A percentile compares a stretch with the other conserved stretches of the same genome.
Conservation (phyloP, 2,329 filamentous ascomycete genomes). For the Cordyceps pruinosa region DNA sequence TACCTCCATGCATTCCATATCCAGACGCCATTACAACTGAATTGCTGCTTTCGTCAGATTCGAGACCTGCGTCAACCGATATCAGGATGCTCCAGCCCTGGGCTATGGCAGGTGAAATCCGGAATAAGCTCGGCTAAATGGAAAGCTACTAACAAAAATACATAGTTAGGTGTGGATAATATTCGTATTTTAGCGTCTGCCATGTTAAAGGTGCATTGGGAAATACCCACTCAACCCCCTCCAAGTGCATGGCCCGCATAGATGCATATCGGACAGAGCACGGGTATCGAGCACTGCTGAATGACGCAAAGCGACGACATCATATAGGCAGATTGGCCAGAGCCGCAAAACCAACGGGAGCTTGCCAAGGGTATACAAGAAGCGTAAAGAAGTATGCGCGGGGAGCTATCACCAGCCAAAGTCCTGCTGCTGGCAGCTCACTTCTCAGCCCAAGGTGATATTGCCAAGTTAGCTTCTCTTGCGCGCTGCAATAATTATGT, state of each 20-base stretch:
- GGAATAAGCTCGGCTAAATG: background rate
- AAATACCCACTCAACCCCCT: background rate
- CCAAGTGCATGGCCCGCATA: background rate
- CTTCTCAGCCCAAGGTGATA: conserved; percentile 58
- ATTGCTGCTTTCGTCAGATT: background rate
- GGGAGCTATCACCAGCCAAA: conserved; percentile 55
- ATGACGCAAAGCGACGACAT: background rate
- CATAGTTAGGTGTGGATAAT: background rate
- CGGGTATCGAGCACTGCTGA: too few relatives aligned
- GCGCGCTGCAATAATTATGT: conserved; percentile 49
- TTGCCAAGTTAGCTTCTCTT: conserved; percentile 55
- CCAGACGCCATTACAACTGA: conserved; percentile 63
- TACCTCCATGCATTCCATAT: conserved; percentile 75
- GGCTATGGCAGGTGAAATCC: background rate
- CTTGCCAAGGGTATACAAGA: background rate
- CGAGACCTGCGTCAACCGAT: background rate
- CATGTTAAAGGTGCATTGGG: background rate
- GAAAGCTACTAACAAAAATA: background rate
- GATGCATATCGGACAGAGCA: conserved; percentile 6
- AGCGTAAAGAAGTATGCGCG: background rate
- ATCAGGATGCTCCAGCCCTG: background rate
- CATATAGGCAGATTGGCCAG: background rate
- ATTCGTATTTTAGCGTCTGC: background rate
- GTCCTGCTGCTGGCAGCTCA: conserved; percentile 67
- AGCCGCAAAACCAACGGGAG: background rate